These are phyloP conservation scores for Zopfochytrium polystomum DNA, from an alignment of 371 early-diverging fungal species.

Conservation along the genomic window DNA sequence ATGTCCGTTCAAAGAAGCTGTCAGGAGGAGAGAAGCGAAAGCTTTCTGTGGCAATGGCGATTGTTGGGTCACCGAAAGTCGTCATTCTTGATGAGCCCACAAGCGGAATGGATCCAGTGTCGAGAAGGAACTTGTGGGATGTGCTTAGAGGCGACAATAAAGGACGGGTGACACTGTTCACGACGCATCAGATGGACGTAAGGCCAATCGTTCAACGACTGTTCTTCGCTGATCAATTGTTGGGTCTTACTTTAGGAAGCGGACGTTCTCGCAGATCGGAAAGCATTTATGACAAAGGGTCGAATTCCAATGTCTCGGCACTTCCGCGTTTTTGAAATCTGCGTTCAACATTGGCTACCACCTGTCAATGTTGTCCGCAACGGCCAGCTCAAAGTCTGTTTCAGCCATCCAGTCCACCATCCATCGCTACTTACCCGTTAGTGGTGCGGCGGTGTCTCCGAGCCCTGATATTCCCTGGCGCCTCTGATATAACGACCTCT, in stretches of 20 bases:
- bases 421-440: not conserved
- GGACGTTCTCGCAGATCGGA: conserved; percentile 38
- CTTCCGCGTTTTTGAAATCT: conserved; percentile 57
- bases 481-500: not conserved
- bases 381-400: conserved; percentile 4
- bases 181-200: conserved; percentile 49
- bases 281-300: conserved; percentile 64
- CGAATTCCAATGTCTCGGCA: conserved; percentile 57
- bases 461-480: not conserved
- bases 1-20: conserved; percentile 34
- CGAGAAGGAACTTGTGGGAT: conserved; percentile 35
- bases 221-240: conserved; percentile 22
- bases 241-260: conserved; percentile 25
- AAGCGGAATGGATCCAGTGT: conserved; percentile 39
- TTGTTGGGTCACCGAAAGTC: conserved; percentile 36
- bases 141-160: conserved; percentile 20
- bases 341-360: conserved; percentile 31
- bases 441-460: not conserved
- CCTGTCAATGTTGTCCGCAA: conserved; percentile 5
- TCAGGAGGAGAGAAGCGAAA: conserved; percentile 36
- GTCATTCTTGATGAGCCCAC: conserved; percentile 42
- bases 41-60: conserved; percentile 35
- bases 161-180: conserved; percentile 31
- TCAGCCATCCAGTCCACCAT: conserved; percentile 5
- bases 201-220: conserved; percentile 40